Evolutionary conservation across 1,284 basidiomycete genomes (phyloP), one percentile per base, ranked within the genome.

Genomic region (Microbotryum lychnidis-dioicae): DNA sequence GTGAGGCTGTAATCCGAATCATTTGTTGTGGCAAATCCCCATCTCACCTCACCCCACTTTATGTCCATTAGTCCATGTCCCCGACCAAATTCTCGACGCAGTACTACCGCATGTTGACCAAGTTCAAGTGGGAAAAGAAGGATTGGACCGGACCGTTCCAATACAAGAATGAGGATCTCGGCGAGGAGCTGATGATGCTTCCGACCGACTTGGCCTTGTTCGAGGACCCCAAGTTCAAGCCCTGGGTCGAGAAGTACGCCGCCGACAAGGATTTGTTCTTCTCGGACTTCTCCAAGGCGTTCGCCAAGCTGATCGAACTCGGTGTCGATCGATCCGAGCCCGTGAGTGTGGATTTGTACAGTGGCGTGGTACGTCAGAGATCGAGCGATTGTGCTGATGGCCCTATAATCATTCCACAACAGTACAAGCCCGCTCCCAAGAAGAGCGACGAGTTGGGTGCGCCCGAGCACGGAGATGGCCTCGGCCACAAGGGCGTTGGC

Each of bases 121-220:
- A 56, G 23, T 42, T 56, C 42, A 37, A 56, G 21, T 56, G 54
- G 52, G 14, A 42, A 18, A 42, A 42, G 37, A 42, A 42, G 65
- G 72, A 79, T 66, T 82, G 81, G 81, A 76, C 79, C 58, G 81
- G 81, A 2, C 79, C 79, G 10, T 71, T 76, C 59, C 79, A 79
- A 71, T 76, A 63, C 65, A 68, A 63, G 57, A 76, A 78, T 44
- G 74, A 73, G 1, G 75, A 77, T 10, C 75, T 76, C 7, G 78
- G 78, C 25, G 75, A 76, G 60, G 76, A 78, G 54, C 73, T 82
- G 42, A 82, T 82, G 80, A 80, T 81, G 78, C 75, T 81, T 6
- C 80, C 79, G n/a, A 78, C 77, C 31, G 76, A 78, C 67, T 70
- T 76, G 57, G 69, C 75, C 57, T 25, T 70, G 2, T 61, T 66